Evolutionary conservation across 2,329 filamentous ascomycete species (phyloP), one percentile per base, ranked within the genome.

Genomic region (Lachnellula willkommii): DNA sequence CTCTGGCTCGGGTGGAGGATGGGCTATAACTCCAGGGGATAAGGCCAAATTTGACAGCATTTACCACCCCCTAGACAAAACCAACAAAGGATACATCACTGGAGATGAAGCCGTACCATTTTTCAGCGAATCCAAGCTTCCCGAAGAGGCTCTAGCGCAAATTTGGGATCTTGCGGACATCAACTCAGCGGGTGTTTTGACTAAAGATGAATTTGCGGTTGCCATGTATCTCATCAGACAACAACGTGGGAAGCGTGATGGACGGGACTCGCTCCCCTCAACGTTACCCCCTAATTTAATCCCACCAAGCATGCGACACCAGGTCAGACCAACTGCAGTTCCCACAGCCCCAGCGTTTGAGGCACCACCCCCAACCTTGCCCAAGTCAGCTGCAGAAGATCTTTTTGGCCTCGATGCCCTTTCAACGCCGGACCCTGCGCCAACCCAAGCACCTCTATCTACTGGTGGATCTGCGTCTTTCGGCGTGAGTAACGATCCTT

Each of bases 121-220:
- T 74, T 90, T 99, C 71, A 93, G 89, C 69, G 91, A 96, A 71
- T 96, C 93, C 1, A 88, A 89, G 55, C 79, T 99, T 14, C 83
- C 90, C 1, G 93, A 97, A 69, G 93, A 96, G 66, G 84, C 83
- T 9, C 77, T 99, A 52, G 94, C 94, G 32, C 89, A 95, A 66
- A 95, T 99, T 61, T 99, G 94, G 94, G 94, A 99, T 70, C 82
- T 99, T 32, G 88, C 94, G 14, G 94, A 99, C 72, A 90, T 96
- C 72, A 90, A 90, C 68, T 94, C 90, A 7, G 88, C 92, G 64
- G 94, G 94, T 11, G 86, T 88, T 55, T 77, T 99, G 55, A 91
- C 81, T 47, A 84, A 83, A 65, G 94, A 99, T 63, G 92, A 96
- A 66, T 99, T 99, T 69, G 91, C 94, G 0, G 91, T 99, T 47